A percentile compares a stretch with the other conserved stretches of the same genome.
phyloP scores from a whole-genome alignment of 1,284 basidiomycete genomes.

The Vanrija sp. region DNA sequence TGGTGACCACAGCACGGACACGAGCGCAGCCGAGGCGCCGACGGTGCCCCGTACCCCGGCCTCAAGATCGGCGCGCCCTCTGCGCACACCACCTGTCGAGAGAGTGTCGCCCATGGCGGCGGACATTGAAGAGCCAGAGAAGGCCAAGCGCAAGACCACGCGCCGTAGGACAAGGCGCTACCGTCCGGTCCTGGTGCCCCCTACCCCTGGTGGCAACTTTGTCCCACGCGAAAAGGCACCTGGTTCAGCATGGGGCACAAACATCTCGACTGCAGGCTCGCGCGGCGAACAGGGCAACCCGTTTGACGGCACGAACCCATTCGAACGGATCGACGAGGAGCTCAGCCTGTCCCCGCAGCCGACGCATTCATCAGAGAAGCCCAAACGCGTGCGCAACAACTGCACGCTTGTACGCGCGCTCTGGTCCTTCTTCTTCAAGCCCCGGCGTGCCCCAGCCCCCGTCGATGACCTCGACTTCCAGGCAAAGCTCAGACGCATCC shows the following conservation, averaged over 20 bases:
- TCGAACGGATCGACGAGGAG: slow-evolving; percentile 22
- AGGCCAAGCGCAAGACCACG: not conserved
- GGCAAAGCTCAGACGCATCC: slow-evolving; percentile 40
- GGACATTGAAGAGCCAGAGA: not conserved
- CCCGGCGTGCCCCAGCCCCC: not conserved
- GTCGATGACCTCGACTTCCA: slow-evolving; percentile 26
- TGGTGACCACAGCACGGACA: too few relatives aligned
- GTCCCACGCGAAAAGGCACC: not conserved
- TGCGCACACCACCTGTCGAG: too few relatives aligned
- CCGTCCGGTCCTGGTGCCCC: slow-evolving; percentile 10
- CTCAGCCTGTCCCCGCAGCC: slow-evolving; percentile 2
- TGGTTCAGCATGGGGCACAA: slow-evolving; percentile 1
- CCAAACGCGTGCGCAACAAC: not conserved
- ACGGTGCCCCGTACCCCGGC: too few relatives aligned
- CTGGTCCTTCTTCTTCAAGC: too few relatives aligned
- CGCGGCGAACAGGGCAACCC: slow-evolving; percentile 3
- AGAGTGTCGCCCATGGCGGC: not conserved
- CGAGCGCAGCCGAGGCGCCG: too few relatives aligned
- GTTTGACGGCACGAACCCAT: slow-evolving; percentile 16
- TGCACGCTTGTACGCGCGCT: too few relatives aligned
- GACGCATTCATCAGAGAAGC: slow-evolving; percentile 3
- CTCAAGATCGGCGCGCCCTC: too few relatives aligned
- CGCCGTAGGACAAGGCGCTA: slow-evolving; percentile 9
- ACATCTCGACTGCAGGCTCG: slow-evolving; percentile 4
- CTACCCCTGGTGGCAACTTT: slow-evolving; percentile 11